phyloP scores from a whole-genome alignment of 1,139 yeast species.

The Arxiozyma slooffiae region DNA sequence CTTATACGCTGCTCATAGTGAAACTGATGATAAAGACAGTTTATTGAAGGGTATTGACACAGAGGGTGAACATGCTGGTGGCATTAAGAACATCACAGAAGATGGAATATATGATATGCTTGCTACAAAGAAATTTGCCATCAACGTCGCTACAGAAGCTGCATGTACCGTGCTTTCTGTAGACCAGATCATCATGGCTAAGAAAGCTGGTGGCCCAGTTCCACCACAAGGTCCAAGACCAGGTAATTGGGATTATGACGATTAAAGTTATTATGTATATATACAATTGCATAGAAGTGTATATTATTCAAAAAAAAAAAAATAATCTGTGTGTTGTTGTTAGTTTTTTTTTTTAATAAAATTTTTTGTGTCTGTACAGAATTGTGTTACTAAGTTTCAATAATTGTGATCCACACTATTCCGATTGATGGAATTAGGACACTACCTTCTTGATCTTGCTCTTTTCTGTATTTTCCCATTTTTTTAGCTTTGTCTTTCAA shows the following conservation, averaged over 20 bases:
- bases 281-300: neutral
- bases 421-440: no score
- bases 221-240: conserved; percentile 72
- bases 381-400: no score
- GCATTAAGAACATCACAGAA: conserved; percentile 59
- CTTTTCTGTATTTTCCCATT: no score
- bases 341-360: no score
- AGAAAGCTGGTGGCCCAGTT: conserved; percentile 93
- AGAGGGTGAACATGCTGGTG: conserved; percentile 55
- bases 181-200: conserved; percentile 71
- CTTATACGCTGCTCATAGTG: conserved; percentile 75
- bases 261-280: conserved; percentile 33
- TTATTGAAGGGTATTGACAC: conserved; percentile 60
- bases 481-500: no score
- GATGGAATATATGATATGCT: conserved; percentile 71
- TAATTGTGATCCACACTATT: no score
- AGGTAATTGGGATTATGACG: conserved; percentile 97
- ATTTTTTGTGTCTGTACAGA: no score
- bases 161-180: conserved; percentile 83
- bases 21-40: conserved; percentile 19
- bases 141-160: conserved; percentile 90
- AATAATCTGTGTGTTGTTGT: no score
- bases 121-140: conserved; percentile 75
- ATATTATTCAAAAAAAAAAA: no score
- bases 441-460: no score